Percentiles rank a stretch among this genome's conserved stretches.
Conservation (phyloP, 768 basidiomycete species). For the Paxillus rubicundulus region DNA sequence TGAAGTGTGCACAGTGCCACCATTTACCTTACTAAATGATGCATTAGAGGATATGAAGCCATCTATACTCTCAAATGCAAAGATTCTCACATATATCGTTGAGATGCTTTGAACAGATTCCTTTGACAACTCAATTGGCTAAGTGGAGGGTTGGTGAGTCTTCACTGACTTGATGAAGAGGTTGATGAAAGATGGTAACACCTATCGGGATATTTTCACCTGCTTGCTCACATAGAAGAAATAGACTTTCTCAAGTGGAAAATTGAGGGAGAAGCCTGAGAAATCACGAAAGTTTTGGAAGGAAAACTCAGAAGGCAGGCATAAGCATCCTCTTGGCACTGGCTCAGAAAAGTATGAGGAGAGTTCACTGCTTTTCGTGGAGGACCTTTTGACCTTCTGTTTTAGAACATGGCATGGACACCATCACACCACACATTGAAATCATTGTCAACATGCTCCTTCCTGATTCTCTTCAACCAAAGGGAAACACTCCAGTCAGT, state of each 20-base stretch:
- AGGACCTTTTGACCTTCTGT: not conserved
- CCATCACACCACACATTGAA: conserved; percentile 3
- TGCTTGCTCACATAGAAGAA: too few relatives aligned
- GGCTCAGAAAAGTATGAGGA: conserved; percentile 15
- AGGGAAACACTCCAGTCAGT: too few relatives aligned
- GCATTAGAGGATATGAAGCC: conserved; percentile 15
- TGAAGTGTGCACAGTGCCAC: not conserved
- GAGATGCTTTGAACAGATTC: conserved; percentile 22
- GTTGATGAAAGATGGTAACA: too few relatives aligned
- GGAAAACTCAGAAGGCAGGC: conserved; percentile 23
- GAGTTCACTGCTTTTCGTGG: not conserved
- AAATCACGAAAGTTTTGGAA: conserved; percentile 19
- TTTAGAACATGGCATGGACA: conserved; percentile 14
- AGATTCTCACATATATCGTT: conserved; percentile 10
- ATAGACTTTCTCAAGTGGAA: too few relatives aligned
- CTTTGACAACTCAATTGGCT: conserved; percentile 24
- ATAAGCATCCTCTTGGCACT: conserved; percentile 22
- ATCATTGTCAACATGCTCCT: conserved; percentile 2
- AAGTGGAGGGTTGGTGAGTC: conserved; percentile 24
- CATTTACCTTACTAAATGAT: not conserved
- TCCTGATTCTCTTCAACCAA: too few relatives aligned
- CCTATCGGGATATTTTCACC: too few relatives aligned
- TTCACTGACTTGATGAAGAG: conserved; percentile 19
- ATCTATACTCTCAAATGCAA: not conserved
- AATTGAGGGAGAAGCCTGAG: conserved; percentile 3